Percentiles rank a stretch among this genome's conserved stretches.
phyloP scores from a whole-genome alignment of 2,329 filamentous ascomycete genomes.

The Cladosporium colombiae region DNA sequence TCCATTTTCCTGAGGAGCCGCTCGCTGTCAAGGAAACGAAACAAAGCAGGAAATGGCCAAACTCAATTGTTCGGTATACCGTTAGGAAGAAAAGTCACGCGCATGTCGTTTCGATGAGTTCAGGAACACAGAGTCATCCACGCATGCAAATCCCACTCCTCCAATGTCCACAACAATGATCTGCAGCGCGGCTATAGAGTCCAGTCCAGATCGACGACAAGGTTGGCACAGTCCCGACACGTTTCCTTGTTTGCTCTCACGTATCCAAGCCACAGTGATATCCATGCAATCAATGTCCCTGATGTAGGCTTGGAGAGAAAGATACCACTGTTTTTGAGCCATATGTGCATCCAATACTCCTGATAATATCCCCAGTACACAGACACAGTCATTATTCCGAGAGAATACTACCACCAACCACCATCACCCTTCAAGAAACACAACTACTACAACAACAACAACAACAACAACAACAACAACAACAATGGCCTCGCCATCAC shows the following conservation, averaged over 20 bases:
- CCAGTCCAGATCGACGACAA: slow-evolving; percentile 15
- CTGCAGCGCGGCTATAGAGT: neutral
- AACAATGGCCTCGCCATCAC: neutral
- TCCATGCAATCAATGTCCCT: neutral
- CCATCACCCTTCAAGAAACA: no score
- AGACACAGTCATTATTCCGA: neutral
- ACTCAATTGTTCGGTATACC: neutral
- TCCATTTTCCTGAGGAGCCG: neutral
- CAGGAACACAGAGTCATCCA: neutral
- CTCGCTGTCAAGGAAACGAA: neutral
- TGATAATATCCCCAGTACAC: neutral
- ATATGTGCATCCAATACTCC: neutral
- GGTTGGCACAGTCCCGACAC: slow-evolving; percentile 10
- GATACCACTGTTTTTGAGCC: no score
- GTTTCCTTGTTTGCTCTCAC: slow-evolving; percentile 6
- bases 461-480: neutral
- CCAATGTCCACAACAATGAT: slow-evolving; percentile 10
- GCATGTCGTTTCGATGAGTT: no score
- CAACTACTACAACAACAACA: neutral
- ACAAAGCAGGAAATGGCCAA: neutral
- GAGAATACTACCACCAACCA: no score
- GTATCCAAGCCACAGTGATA: neutral
- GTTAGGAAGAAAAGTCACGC: neutral
- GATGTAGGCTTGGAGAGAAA: neutral
- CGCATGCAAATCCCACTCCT: neutral